phyloP scores from a whole-genome alignment of 2,329 filamentous ascomycete species.

The Cephalotrichum gorgonifer region DNA sequence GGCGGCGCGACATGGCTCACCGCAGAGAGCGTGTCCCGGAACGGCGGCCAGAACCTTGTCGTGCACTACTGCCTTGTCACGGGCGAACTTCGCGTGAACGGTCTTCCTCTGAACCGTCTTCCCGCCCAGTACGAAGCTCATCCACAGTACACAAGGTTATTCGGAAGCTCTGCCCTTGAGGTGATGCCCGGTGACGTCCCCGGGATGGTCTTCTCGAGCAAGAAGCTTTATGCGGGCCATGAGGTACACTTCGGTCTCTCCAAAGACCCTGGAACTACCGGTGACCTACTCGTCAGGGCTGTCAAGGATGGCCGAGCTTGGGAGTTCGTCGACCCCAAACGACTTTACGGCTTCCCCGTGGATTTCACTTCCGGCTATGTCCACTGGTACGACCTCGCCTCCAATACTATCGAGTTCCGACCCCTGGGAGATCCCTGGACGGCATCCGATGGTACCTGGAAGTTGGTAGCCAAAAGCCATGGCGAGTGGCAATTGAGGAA shows the following conservation, averaged over 20 bases:
- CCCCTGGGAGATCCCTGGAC: conserved; percentile 15
- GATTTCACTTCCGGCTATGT: conserved; percentile 26
- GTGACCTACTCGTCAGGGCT: conserved; percentile 22
- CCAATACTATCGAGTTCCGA: conserved; percentile 21
- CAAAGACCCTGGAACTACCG: neutral
- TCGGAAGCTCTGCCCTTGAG: conserved; percentile 29
- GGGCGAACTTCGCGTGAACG: conserved; percentile 41
- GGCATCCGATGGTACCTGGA: conserved; percentile 12
- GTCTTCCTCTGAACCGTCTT: conserved; percentile 33
- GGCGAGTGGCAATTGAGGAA: conserved; percentile 12
- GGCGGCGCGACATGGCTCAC: neutral
- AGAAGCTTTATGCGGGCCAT: conserved; percentile 17
- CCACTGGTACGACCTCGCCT: conserved; percentile 33
- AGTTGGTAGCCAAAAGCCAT: conserved; percentile 6
- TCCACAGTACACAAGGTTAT: conserved; percentile 28
- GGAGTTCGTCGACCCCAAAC: conserved; percentile 21
- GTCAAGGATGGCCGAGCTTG: conserved; percentile 4
- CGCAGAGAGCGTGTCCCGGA: neutral
- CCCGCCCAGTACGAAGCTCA: conserved; percentile 32
- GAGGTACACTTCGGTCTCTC: conserved; percentile 23
- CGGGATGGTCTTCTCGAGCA: conserved; percentile 30
- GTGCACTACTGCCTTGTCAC: conserved; percentile 40
- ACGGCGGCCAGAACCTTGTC: conserved; percentile 5
- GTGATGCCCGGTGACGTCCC: conserved; percentile 25
- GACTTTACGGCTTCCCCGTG: conserved; percentile 21